Conservation (phyloP, 371 early-diverging fungal species). For the Rhizopus stolonifer region DNA sequence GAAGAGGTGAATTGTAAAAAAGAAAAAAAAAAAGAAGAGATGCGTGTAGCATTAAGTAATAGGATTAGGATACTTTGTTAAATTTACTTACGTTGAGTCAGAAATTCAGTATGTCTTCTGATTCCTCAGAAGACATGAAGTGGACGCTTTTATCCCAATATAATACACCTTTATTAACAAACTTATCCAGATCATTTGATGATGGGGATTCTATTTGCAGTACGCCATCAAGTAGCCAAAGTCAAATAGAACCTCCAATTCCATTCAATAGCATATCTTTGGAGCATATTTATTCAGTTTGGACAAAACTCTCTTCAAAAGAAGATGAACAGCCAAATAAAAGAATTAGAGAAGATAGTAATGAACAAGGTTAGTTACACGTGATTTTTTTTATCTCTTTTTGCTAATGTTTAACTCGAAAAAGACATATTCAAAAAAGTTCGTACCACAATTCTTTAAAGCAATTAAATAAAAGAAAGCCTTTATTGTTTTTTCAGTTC, state of each 20-base stretch:
- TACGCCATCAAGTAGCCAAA: neutral
- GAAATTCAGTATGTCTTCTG: slow-evolving; percentile 20
- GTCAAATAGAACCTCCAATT: neutral
- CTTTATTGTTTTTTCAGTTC: neutral
- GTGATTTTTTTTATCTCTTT: neutral
- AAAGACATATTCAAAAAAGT: slow-evolving; percentile 12
- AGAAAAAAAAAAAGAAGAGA: neutral
- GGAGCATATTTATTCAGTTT: slow-evolving; percentile 22
- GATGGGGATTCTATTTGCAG: slow-evolving; percentile 3
- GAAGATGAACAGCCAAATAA: neutral
- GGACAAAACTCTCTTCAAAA: slow-evolving; percentile 3
- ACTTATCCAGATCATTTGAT: neutral
- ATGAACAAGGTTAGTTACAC: neutral
- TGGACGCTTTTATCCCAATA: slow-evolving; percentile 9
- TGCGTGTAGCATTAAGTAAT: neutral
- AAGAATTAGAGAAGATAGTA: neutral
- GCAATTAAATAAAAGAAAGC: too few relatives aligned
- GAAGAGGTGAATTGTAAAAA: slow-evolving; percentile 7
- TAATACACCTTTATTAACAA: neutral
- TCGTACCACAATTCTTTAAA: slow-evolving; percentile 4
- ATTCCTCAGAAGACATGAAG: slow-evolving; percentile 13
- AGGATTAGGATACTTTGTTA: slow-evolving; percentile 18
- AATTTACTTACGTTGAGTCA: slow-evolving; percentile 27
- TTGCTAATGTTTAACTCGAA: neutral
- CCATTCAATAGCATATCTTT: slow-evolving; percentile 12